phyloP scores from a whole-genome alignment of 768 basidiomycete genomes.

The Omphalotus guepiniiformis region DNA sequence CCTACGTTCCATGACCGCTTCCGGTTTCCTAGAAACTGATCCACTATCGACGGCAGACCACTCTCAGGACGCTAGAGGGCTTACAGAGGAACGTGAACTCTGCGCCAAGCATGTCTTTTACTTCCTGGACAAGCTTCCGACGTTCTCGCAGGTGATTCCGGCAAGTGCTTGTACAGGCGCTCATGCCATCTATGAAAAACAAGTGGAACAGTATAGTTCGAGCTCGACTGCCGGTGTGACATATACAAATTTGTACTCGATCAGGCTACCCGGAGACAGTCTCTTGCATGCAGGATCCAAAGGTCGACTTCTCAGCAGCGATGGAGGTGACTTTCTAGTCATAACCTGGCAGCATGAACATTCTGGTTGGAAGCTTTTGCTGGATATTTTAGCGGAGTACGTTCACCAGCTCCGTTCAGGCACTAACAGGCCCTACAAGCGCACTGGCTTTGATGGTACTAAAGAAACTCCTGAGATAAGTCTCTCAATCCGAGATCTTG shows the following conservation, averaged over 20 bases:
- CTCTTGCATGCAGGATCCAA: conserved; percentile 60
- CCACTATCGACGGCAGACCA: conserved; percentile 53
- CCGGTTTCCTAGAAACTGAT: conserved; percentile 74
- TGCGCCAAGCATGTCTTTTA: conserved; percentile 71
- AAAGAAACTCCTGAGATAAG: conserved; percentile 34
- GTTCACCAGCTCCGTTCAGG: conserved; percentile 47
- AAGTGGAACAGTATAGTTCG: conserved; percentile 55
- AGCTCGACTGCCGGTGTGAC: conserved; percentile 44
- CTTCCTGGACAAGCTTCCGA: conserved; percentile 67
- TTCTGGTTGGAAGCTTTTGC: conserved; percentile 81
- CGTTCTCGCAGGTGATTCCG: conserved; percentile 73
- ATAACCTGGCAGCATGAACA: conserved; percentile 80
- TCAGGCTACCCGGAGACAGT: conserved; percentile 74
- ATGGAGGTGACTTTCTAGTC: conserved; percentile 63
- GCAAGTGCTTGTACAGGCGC: conserved; percentile 56
- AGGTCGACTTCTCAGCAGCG: conserved; percentile 70
- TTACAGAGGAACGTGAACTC: conserved; percentile 46
- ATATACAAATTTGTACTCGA: conserved; percentile 62
- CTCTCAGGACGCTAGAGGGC: conserved; percentile 31
- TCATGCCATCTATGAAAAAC: conserved; percentile 68
- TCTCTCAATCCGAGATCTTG: conserved; percentile 61
- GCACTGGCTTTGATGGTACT: conserved; percentile 50
- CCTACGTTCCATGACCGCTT: conserved; percentile 71
- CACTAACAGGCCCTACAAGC: conserved; percentile 40
- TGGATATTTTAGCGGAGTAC: conserved; percentile 80